phyloP scores from a whole-genome alignment of 2,329 filamentous ascomycete genomes.

The Coniochaeta ligniaria region DNA sequence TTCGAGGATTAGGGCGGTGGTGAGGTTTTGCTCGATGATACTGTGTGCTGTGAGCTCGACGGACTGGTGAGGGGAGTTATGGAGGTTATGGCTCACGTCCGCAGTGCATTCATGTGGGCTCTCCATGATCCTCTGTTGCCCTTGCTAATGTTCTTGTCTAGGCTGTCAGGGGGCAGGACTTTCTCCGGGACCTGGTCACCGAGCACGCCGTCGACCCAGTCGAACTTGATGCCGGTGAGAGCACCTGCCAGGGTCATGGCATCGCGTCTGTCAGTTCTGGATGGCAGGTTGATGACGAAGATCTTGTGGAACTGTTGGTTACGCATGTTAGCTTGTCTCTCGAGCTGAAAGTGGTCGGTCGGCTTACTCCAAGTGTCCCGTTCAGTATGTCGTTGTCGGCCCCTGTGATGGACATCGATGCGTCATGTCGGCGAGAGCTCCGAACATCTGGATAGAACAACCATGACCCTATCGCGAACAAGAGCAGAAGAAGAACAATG shows the following conservation, averaged over 20 bases:
- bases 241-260: constrained; percentile 38
- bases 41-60: constrained; percentile 10
- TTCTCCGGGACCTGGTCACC: constrained; percentile 29
- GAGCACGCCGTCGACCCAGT: constrained; percentile 37
- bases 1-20: constrained; percentile 45
- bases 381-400: neutral
- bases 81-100: constrained; percentile 13
- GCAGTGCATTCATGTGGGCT: constrained; percentile 31
- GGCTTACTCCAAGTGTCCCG: neutral
- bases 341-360: neutral
- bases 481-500: neutral
- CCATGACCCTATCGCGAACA: neutral
- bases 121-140: constrained; percentile 30
- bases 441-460: neutral
- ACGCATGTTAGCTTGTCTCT: neutral
- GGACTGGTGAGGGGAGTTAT: neutral
- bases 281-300: constrained; percentile 43
- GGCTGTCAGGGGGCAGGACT: constrained; percentile 22
- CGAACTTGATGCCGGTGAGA: constrained; percentile 34
- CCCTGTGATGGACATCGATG: neutral
- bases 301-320: constrained; percentile 47
- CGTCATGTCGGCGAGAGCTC: neutral
- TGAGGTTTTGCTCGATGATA: constrained; percentile 35
- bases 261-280: constrained; percentile 43
- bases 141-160: constrained; percentile 21